A percentile compares a stretch with the other conserved stretches of the same genome.
Conservation (phyloP, 345 rosid genomes). For the Eucalyptus marginata region DNA sequence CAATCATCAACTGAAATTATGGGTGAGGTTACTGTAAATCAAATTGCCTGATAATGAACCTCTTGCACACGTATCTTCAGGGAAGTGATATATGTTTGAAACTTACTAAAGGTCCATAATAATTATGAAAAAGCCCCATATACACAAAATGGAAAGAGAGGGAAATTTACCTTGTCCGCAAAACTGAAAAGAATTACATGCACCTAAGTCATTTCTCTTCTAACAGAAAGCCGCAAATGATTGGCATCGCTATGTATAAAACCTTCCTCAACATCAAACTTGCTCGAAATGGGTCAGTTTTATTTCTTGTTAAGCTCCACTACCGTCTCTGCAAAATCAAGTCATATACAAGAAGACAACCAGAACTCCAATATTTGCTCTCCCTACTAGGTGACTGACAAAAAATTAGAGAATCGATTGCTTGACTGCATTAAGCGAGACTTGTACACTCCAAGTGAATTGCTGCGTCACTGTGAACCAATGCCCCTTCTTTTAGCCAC, state of each 20-base stretch:
- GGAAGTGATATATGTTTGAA: not conserved
- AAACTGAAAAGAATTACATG: not conserved
- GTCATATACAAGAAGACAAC: not conserved
- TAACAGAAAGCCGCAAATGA: not conserved
- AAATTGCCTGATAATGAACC: not conserved
- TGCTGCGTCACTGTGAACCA: not conserved
- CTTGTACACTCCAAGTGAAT: not conserved
- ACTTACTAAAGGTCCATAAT: not conserved
- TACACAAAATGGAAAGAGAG: not conserved
- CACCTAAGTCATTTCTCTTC: not conserved
- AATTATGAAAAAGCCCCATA: not conserved
- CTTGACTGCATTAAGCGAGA: not conserved
- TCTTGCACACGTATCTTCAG: not conserved
- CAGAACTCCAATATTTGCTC: not conserved
- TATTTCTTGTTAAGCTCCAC: not conserved
- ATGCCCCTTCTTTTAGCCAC: slow-evolving; percentile 48
- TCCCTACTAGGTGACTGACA: not conserved
- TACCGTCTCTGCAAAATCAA: not conserved
- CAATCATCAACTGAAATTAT: not conserved
- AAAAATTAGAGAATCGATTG: not conserved
- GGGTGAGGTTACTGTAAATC: not conserved
- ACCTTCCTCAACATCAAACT: not conserved
- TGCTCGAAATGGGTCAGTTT: not conserved
- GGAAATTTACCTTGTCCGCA: not conserved
- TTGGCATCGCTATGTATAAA: not conserved